Percentiles rank a stretch among this genome's conserved stretches.
Conservation (phyloP, 495 filamentous ascomycete species). For the Darksidea phi region DNA sequence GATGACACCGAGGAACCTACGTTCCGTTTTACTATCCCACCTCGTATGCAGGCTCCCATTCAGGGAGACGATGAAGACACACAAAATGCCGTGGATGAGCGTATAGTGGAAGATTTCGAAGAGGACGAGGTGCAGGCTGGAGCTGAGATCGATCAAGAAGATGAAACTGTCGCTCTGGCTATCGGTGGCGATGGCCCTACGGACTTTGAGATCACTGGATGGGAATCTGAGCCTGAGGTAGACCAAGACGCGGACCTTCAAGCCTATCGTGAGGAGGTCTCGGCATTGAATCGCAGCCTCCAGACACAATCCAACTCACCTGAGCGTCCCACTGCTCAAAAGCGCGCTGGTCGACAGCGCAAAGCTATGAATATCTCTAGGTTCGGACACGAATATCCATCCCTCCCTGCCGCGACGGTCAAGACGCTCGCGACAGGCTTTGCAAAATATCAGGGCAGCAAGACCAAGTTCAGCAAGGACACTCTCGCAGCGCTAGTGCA, state of each 20-base stretch:
- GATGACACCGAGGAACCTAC: slow-evolving; percentile 36
- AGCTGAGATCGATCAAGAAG: slow-evolving; percentile 39
- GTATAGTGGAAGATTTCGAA: slow-evolving; percentile 29
- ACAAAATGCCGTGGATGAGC: slow-evolving; percentile 32
- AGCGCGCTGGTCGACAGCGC: slow-evolving; percentile 43
- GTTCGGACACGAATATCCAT: slow-evolving; percentile 72
- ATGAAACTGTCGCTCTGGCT: slow-evolving; percentile 26
- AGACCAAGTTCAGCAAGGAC: slow-evolving; percentile 67
- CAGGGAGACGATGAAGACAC: not conserved
- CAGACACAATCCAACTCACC: slow-evolving; percentile 6
- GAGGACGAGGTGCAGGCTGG: slow-evolving; percentile 32
- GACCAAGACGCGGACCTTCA: slow-evolving; percentile 21
- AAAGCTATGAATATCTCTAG: slow-evolving; percentile 63
- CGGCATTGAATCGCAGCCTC: slow-evolving; percentile 34
- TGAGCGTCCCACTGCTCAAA: slow-evolving; percentile 19
- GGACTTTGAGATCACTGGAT: slow-evolving; percentile 1
- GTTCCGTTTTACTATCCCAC: slow-evolving; percentile 34
- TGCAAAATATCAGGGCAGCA: slow-evolving; percentile 59
- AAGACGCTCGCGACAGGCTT: slow-evolving; percentile 74
- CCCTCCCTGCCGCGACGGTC: slow-evolving; percentile 66
- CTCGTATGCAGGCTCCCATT: slow-evolving; percentile 14
- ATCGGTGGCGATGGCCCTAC: slow-evolving; percentile 6
- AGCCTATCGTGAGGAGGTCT: slow-evolving; percentile 32
- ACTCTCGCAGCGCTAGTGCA: slow-evolving; percentile 70
- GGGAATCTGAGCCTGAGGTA: slow-evolving; percentile 26